phyloP scores from a whole-genome alignment of 352 stramenopile species.

The Pythium pyrilobum region DNA sequence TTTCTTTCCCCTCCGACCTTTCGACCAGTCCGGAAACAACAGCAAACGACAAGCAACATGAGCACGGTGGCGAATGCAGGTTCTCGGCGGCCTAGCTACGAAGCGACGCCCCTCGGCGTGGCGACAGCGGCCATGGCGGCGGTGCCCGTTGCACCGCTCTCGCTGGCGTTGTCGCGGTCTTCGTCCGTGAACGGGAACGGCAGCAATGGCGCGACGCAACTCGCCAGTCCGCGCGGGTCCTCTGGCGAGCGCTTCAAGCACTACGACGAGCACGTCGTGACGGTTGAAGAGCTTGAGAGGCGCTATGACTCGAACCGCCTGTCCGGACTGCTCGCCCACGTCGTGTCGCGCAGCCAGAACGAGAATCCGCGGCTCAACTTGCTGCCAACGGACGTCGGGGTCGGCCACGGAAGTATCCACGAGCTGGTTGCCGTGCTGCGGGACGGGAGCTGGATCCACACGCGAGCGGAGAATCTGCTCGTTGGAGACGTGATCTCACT shows the following conservation, averaged over 20 bases:
- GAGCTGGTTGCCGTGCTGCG: slow-evolving; percentile 51
- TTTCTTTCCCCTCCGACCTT: neutral
- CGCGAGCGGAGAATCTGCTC: slow-evolving; percentile 46
- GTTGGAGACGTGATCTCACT: slow-evolving; percentile 42
- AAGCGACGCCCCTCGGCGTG: neutral
- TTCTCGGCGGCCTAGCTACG: neutral
- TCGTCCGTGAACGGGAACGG: neutral
- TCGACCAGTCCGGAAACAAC: too few relatives aligned
- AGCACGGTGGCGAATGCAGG: neutral
- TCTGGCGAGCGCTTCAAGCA: slow-evolving; percentile 22
- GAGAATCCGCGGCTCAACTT: slow-evolving; percentile 31
- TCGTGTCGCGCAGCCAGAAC: slow-evolving; percentile 23
- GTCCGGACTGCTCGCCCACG: slow-evolving; percentile 22
- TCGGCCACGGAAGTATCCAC: slow-evolving; percentile 45
- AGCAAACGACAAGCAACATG: neutral
- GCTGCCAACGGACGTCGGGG: slow-evolving; percentile 37
- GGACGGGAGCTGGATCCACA: slow-evolving; percentile 52
- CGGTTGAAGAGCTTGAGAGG: slow-evolving; percentile 41
- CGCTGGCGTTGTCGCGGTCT: slow-evolving; percentile 5
- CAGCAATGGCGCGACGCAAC: neutral
- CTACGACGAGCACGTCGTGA: slow-evolving; percentile 43
- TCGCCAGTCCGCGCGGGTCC: slow-evolving; percentile 6
- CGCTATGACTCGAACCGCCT: slow-evolving; percentile 30
- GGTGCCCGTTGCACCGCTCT: slow-evolving; percentile 5
- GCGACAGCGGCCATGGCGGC: neutral